These are phyloP conservation scores for Polytolypa hystricis DNA, from an alignment of 2,329 filamentous ascomycete genomes.

Conservation along the genomic window DNA sequence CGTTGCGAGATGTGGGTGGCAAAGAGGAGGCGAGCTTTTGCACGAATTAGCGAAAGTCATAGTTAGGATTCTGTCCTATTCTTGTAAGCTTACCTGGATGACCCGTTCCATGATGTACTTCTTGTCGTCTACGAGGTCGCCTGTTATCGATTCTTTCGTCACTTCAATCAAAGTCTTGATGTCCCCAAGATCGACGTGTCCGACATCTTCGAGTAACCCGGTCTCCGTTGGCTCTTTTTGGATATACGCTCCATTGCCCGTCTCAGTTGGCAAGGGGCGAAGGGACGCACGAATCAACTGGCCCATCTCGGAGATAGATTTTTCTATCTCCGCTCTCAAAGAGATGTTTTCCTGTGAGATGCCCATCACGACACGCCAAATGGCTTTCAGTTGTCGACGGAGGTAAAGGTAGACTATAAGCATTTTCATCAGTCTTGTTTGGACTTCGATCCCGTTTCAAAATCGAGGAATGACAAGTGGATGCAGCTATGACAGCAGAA, in stretches of 20 bases:
- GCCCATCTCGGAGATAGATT: slow-evolving; percentile 27
- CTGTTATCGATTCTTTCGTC: slow-evolving; percentile 34
- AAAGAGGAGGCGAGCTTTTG: slow-evolving; percentile 19
- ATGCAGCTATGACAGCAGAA: too few relatives aligned
- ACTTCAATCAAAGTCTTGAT: slow-evolving; percentile 30
- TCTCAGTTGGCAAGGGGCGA: slow-evolving; percentile 31
- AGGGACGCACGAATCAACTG: slow-evolving; percentile 31
- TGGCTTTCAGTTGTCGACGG: too few relatives aligned
- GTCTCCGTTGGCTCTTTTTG: slow-evolving; percentile 22
- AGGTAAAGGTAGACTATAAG: too few relatives aligned
- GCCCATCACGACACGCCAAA: too few relatives aligned
- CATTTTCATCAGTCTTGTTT: too few relatives aligned
- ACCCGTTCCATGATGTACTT: slow-evolving; percentile 50
- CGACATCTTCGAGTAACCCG: slow-evolving; percentile 35
- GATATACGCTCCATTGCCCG: slow-evolving; percentile 32
- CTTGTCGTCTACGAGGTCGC: slow-evolving; percentile 49
- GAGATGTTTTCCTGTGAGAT: slow-evolving; percentile 13
- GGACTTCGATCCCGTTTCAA: too few relatives aligned
- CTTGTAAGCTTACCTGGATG: slow-evolving; percentile 30
- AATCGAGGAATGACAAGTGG: too few relatives aligned
- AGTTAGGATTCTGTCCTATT: slow-evolving; percentile 30
- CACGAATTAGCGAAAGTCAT: slow-evolving; percentile 37
- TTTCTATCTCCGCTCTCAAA: slow-evolving; percentile 23
- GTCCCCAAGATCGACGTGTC: slow-evolving; percentile 36
- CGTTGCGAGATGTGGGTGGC: slow-evolving; percentile 15